Percentiles rank a stretch among this genome's conserved stretches.
Evolutionary conservation across 352 stramenopile species (phyloP).

Genomic region (Peronospora destructor): DNA sequence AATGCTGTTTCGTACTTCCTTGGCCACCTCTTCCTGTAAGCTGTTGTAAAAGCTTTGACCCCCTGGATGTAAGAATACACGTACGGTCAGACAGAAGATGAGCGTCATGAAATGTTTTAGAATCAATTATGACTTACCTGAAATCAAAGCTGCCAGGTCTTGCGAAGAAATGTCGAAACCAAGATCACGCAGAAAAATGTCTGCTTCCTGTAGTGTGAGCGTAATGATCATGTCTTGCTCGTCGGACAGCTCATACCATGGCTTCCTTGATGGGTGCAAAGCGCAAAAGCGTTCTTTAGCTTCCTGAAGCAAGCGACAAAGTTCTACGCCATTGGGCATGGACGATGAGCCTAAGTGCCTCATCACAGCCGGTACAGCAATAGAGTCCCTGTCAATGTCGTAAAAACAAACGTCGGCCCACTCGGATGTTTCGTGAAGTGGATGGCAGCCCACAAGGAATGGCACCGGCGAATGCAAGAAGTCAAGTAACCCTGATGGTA

Average conservation of each 20-base stretch:
- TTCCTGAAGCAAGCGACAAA: slow-evolving; percentile 52
- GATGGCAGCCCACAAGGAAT: slow-evolving; percentile 68
- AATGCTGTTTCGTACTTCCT: slow-evolving; percentile 59
- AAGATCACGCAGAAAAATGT: slow-evolving; percentile 63
- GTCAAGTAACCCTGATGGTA: slow-evolving; percentile 62
- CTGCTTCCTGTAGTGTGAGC: slow-evolving; percentile 59
- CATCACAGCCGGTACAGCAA: slow-evolving; percentile 39
- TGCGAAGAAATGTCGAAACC: slow-evolving; percentile 65
- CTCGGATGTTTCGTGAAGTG: slow-evolving; percentile 51
- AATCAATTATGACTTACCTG: slow-evolving; percentile 23
- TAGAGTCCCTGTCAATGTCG: slow-evolving; percentile 56
- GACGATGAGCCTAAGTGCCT: slow-evolving; percentile 40
- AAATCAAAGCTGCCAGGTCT: slow-evolving; percentile 38
- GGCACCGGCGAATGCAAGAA: slow-evolving; percentile 82
- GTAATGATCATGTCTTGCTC: slow-evolving; percentile 75
- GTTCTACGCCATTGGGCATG: slow-evolving; percentile 53
- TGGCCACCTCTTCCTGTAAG: slow-evolving; percentile 66
- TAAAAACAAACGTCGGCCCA: slow-evolving; percentile 83
- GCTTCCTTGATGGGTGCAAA: slow-evolving; percentile 39
- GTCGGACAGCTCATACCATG: slow-evolving; percentile 74
- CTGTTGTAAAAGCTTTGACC: slow-evolving; percentile 64
- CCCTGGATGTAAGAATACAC: slow-evolving; percentile 7
- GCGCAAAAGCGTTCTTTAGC: slow-evolving; percentile 41
- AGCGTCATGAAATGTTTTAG: neutral
- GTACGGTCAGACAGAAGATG: neutral